A percentile compares a stretch with the other conserved stretches of the same genome.
These are phyloP conservation scores for Penstemon eatonii DNA, from an alignment of 257 asterid species.

Conservation along the genomic window DNA sequence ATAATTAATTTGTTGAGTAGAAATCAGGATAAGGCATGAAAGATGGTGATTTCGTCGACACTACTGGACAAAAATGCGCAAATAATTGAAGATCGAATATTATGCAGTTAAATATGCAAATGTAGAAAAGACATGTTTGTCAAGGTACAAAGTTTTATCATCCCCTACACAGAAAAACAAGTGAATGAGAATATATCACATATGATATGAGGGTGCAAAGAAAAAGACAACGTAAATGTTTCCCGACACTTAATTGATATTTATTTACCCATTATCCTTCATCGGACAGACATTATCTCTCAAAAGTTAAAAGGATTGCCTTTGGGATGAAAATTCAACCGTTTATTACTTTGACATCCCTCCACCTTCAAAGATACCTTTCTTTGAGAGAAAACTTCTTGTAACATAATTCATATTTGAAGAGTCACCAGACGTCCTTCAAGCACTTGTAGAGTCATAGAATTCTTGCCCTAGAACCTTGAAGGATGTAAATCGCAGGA, in stretches of 20 bases:
- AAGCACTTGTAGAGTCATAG: too few species aligned
- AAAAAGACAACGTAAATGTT: not conserved
- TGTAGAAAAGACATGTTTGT: not conserved
- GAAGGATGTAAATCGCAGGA: too few species aligned
- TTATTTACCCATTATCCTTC: not conserved
- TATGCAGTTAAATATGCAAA: not conserved
- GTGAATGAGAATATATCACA: not conserved
- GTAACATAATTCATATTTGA: too few species aligned
- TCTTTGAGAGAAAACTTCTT: too few species aligned
- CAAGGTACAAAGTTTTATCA: not conserved
- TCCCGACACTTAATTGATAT: not conserved
- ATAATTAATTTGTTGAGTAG: not conserved
- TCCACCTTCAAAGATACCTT: too few species aligned
- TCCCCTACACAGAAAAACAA: not conserved
- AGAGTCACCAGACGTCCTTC: too few species aligned
- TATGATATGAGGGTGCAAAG: not conserved
- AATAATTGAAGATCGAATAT: not conserved
- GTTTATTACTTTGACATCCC: too few species aligned
- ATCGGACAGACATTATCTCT: not conserved
- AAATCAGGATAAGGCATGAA: conserved; percentile 9
- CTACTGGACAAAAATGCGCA: not conserved
- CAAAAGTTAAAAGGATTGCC: not conserved
- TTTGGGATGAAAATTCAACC: too few species aligned
- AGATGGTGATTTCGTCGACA: conserved; percentile 9
- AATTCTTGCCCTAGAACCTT: too few species aligned